A percentile compares a stretch with the other conserved stretches of the same genome.
phyloP scores from a whole-genome alignment of 1,284 basidiomycete species.

The Ustilago esculenta region DNA sequence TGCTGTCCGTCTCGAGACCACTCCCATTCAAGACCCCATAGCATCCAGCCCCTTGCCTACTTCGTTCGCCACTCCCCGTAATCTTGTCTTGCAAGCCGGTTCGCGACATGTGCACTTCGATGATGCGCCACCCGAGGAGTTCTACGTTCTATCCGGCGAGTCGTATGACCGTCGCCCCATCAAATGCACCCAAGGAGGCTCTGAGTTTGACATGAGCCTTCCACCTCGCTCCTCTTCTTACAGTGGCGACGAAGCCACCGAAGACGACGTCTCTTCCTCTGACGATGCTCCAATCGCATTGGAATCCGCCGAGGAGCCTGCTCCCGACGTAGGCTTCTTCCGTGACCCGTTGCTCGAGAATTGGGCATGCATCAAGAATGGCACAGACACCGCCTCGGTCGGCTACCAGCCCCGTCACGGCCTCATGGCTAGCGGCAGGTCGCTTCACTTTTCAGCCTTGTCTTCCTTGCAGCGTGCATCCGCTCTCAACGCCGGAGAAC shows the following conservation, averaged over 20 bases:
- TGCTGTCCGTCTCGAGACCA: conserved; percentile 14
- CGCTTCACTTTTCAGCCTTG: conserved; percentile 45
- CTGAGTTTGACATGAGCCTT: conserved; percentile 54
- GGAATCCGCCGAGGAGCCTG: conserved; percentile 30
- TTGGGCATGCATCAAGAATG: conserved; percentile 59
- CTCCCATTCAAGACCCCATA: conserved; percentile 21
- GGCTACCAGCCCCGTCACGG: conserved; percentile 44
- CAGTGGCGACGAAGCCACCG: conserved; percentile 34
- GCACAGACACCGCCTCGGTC: conserved; percentile 31
- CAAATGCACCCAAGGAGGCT: conserved; percentile 56
- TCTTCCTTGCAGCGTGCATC: conserved; percentile 35
- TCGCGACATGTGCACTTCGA: conserved; percentile 52
- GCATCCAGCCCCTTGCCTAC: conserved; percentile 31
- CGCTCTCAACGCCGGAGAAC: conserved; percentile 12
- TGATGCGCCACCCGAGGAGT: conserved; percentile 50
- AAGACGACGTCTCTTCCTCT: conserved; percentile 32
- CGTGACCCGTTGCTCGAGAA: conserved; percentile 30
- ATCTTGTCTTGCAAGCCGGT: conserved; percentile 11
- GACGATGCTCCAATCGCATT: conserved; percentile 10
- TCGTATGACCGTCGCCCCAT: conserved; percentile 57
- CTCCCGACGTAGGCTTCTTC: conserved; percentile 39
- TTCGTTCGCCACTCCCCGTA: conserved; percentile 31
- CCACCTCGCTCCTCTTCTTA: conserved; percentile 40
- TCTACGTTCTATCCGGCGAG: conserved; percentile 42
- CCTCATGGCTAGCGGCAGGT: conserved; percentile 45